These are phyloP conservation scores for Cercospora citrullina DNA, from an alignment of 2,329 filamentous ascomycete species.

Conservation along the genomic window DNA sequence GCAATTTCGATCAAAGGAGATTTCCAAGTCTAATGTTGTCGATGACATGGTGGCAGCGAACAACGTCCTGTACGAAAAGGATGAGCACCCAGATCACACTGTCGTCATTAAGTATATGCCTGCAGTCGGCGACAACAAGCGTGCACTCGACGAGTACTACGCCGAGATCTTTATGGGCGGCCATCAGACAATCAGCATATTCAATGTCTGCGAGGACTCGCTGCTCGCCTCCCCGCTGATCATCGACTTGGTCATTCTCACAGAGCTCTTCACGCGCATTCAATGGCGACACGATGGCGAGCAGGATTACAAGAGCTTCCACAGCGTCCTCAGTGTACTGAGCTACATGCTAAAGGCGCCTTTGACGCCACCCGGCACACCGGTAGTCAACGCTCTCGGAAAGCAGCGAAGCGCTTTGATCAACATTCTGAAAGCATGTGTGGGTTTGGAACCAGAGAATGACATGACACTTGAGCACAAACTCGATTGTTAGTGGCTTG, in stretches of 20 bases:
- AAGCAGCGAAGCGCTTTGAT: conserved; percentile 94
- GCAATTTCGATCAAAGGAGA: conserved; percentile 99
- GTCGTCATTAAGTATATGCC: conserved; percentile 99
- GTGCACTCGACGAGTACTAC: conserved; percentile 97
- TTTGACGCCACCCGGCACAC: conserved; percentile 88
- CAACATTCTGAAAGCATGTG: conserved; percentile 98
- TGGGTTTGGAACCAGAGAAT: conserved; percentile 93
- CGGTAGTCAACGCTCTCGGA: conserved; percentile 89
- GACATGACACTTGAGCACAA: conserved; percentile 99
- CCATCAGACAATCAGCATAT: conserved; percentile 96
- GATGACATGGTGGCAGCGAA: conserved; percentile 99
- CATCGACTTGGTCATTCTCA: conserved; percentile 88
- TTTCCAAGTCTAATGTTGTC: conserved; percentile 98
- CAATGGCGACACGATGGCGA: conserved; percentile 69
- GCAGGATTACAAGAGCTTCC: conserved; percentile 86
- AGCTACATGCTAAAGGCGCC: conserved; percentile 99
- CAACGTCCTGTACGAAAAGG: conserved; percentile 81
- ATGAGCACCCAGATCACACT: conserved; percentile 95
- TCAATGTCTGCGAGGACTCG: conserved; percentile 99
- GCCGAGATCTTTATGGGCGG: conserved; percentile 99
- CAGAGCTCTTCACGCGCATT: conserved; percentile 98
- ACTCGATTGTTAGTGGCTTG: conserved; percentile 49
- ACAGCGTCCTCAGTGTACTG: conserved; percentile 92
- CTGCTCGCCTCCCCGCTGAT: conserved; percentile 93
- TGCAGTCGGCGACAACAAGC: conserved; percentile 97